Percentiles rank a stretch among this genome's conserved stretches.
phyloP scores from a whole-genome alignment of 164 flowering plant genomes.

The Aristolochia californica region DNA sequence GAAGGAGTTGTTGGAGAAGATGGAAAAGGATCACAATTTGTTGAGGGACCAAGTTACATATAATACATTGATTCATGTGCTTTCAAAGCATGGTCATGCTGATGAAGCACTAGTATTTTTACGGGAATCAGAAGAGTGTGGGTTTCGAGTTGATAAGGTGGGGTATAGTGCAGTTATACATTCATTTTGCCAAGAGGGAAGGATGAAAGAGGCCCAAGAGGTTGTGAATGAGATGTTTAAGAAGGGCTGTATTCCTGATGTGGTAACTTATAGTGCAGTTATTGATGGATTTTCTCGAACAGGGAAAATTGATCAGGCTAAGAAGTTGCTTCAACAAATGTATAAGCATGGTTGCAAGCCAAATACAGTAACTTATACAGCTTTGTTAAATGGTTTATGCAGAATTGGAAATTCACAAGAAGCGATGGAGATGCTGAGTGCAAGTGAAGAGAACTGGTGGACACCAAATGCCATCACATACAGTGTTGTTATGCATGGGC shows the following conservation, averaged over 20 bases:
- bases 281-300: slow-evolving; percentile 57
- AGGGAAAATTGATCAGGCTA: slow-evolving; percentile 71
- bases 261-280: slow-evolving; percentile 79
- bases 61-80: slow-evolving; percentile 53
- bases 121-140: slow-evolving; percentile 60
- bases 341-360: slow-evolving; percentile 79
- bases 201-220: slow-evolving; percentile 58
- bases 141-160: slow-evolving; percentile 66
- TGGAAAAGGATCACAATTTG: slow-evolving; percentile 42
- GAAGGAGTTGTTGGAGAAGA: slow-evolving; percentile 61
- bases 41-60: slow-evolving; percentile 76
- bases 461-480: slow-evolving; percentile 80
- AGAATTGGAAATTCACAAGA: slow-evolving; percentile 52
- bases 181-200: slow-evolving; percentile 55
- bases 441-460: slow-evolving; percentile 82
- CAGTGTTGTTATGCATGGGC: slow-evolving; percentile 80
- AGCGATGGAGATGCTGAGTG: slow-evolving; percentile 71
- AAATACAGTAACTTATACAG: slow-evolving; percentile 71
- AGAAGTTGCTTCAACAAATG: slow-evolving; percentile 66
- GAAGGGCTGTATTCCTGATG: slow-evolving; percentile 76
- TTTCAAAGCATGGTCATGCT: slow-evolving; percentile 70
- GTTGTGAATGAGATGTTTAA: slow-evolving; percentile 63
- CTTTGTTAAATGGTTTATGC: slow-evolving; percentile 74
- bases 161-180: slow-evolving; percentile 70
- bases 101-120: slow-evolving; percentile 62